These are phyloP conservation scores for Exsudoporus frostii DNA, from an alignment of 768 basidiomycete species.

Conservation along the genomic window DNA sequence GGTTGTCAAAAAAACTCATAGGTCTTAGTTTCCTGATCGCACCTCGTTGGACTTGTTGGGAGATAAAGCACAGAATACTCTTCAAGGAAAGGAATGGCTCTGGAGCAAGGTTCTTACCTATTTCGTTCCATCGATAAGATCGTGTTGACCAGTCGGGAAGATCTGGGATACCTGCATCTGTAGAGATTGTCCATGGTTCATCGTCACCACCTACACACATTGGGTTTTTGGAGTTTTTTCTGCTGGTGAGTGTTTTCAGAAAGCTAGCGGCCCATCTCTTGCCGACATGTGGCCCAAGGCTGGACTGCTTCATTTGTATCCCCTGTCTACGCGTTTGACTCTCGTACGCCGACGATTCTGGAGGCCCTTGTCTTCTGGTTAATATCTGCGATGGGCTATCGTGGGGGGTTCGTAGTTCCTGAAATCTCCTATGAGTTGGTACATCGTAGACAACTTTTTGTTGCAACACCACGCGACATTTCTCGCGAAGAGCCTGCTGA, in stretches of 20 bases:
- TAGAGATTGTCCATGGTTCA: conserved; percentile 37
- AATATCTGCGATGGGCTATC: conserved; percentile 46
- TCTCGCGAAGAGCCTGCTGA: conserved; percentile 20
- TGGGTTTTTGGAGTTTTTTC: conserved; percentile 46
- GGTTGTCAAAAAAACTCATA: conserved; percentile 1
- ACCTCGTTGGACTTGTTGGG: conserved; percentile 1
- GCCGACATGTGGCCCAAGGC: conserved; percentile 33
- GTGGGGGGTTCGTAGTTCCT: conserved; percentile 30
- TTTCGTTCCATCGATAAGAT: not conserved
- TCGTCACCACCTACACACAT: conserved; percentile 41
- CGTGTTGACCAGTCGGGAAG: conserved; percentile 20
- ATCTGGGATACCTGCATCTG: conserved; percentile 40
- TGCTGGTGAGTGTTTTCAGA: conserved; percentile 25
- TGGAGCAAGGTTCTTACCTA: conserved; percentile 48
- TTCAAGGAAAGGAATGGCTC: conserved; percentile 43
- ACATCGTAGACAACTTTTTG: conserved; percentile 22
- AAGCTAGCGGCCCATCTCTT: not conserved
- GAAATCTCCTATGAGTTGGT: conserved; percentile 20
- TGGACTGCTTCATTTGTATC: conserved; percentile 54
- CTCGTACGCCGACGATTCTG: conserved; percentile 44
- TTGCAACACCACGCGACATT: conserved; percentile 27
- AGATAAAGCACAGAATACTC: conserved; percentile 7
- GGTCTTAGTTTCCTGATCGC: conserved; percentile 18
- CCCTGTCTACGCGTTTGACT: conserved; percentile 40
- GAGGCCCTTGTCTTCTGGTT: conserved; percentile 56